phyloP scores from a whole-genome alignment of 2,329 filamentous ascomycete genomes.

The Capronia americana region DNA sequence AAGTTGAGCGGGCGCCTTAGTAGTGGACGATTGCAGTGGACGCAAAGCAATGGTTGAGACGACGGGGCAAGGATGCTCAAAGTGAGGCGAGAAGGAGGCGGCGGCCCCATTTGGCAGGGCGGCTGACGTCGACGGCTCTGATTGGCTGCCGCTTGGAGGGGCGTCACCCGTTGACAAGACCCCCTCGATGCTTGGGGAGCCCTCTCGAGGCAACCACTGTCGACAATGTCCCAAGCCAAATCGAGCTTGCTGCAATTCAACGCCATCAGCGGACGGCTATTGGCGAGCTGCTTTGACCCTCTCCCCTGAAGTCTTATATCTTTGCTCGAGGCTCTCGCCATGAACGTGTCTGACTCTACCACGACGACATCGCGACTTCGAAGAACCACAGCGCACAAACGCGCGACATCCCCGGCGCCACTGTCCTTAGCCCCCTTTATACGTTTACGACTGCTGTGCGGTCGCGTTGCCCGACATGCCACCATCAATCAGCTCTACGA shows the following conservation, averaged over 20 bases:
- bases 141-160: constrained; percentile 1
- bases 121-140: constrained; percentile 8
- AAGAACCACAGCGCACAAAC: neutral
- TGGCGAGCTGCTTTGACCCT: neutral
- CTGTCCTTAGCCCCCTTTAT: constrained; percentile 3
- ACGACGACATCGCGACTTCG: neutral
- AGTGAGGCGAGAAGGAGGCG: constrained; percentile 21
- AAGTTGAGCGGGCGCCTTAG: constrained; percentile 16
- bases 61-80: constrained; percentile 14
- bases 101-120: constrained; percentile 16
- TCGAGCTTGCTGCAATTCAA: neutral
- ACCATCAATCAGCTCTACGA: constrained; percentile 28
- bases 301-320: constrained; percentile 10
- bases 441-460: constrained; percentile 20
- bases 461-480: constrained; percentile 25
- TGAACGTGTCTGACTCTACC: constrained; percentile 2
- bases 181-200: neutral
- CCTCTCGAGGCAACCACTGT: constrained; percentile 14
- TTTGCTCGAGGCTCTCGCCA: constrained; percentile 16
- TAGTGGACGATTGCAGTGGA: constrained; percentile 3
- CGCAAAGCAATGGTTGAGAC: constrained; percentile 5
- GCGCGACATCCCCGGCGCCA: neutral
- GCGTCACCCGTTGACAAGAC: neutral
- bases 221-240: neutral
- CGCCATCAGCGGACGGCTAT: neutral